Evolutionary conservation across 2,329 filamentous ascomycete species (phyloP), one percentile per base, ranked within the genome.

Genomic region (Zymoseptoria crescenta): DNA sequence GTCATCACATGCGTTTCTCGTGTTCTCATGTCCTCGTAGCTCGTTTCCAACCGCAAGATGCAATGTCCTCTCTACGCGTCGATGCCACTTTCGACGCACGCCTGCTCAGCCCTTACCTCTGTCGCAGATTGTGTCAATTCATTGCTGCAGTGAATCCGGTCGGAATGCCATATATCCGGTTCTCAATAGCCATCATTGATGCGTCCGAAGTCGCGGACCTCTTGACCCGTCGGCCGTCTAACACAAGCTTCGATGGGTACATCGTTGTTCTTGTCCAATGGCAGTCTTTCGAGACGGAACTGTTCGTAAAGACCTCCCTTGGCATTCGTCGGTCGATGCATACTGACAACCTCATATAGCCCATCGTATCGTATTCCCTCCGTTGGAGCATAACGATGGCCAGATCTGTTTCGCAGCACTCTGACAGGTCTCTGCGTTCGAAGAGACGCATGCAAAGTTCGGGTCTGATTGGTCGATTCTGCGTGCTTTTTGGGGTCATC

Each of bases 231-330:
- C 13, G 67, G 68, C 4, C 61, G 41, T 24, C 49, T 54, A 35
- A 54, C 59, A 54, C 59, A 55, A 3, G 50, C 24, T 8, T 62
- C 35, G 9, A 67, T 50, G 10, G 60, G 5, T 30, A 54, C 19
- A 52, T 68, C 65, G 3, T 53, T 63, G 3, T 54, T 57, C 54
- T 20, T 56, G 49, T 13, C 58, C 8, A 63, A 10, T 13, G 35
- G 35, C 16, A 45, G 16, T 4, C 66, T 54, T 54, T 57, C 64
- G 7, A 70, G 59, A 49, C 60, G 61, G 54, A 69, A 69, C 20
- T 68, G 67, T 62, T 70, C 65, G 52, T 69, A 70, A 35, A 65
- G 9, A 0, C 67, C 68, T 9, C 67, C 67, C 9, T 65, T 65
- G 8, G 8, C 55, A 35, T 70, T 69, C 13, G 10, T 64, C 2